phyloP scores from a whole-genome alignment of 2,329 filamentous ascomycete genomes.

The Botryotinia calthae region DNA sequence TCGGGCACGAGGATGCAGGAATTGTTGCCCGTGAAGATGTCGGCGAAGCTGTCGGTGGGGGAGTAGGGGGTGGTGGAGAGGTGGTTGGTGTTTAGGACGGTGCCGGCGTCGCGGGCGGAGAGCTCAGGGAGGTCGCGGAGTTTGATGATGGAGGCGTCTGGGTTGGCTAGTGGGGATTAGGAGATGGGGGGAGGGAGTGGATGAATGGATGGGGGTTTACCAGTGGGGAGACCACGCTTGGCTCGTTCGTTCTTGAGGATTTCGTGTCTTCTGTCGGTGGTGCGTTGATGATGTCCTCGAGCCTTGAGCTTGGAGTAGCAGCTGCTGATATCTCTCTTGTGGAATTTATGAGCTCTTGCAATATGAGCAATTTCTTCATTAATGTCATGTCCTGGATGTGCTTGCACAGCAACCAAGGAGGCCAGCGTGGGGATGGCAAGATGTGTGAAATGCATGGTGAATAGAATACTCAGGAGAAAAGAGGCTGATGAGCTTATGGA shows the following conservation, averaged over 20 bases:
- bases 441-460: slow-evolving; percentile 17
- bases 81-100: slow-evolving; percentile 25
- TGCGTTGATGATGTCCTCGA: slow-evolving; percentile 37
- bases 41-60: slow-evolving; percentile 37
- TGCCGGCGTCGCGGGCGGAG: slow-evolving; percentile 21
- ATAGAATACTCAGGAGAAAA: background rate
- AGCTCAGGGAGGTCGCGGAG: slow-evolving; percentile 19
- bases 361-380: slow-evolving; percentile 11
- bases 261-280: slow-evolving; percentile 20
- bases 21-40: slow-evolving; percentile 31
- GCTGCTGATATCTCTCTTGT: slow-evolving; percentile 19
- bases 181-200: background rate
- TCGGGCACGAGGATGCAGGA: slow-evolving; percentile 39
- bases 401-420: slow-evolving; percentile 11
- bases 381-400: slow-evolving; percentile 16
- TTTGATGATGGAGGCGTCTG: slow-evolving; percentile 24
- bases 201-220: background rate
- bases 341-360: slow-evolving; percentile 5
- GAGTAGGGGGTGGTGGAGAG: slow-evolving; percentile 36
- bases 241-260: slow-evolving; percentile 18
- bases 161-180: background rate
- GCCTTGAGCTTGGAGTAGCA: slow-evolving; percentile 36
- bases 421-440: slow-evolving; percentile 2
- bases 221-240: slow-evolving; percentile 21
- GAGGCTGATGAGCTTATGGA: background rate